Conservation (phyloP, 2,329 filamentous ascomycete genomes). For the Aspergillus aculeatinus region DNA sequence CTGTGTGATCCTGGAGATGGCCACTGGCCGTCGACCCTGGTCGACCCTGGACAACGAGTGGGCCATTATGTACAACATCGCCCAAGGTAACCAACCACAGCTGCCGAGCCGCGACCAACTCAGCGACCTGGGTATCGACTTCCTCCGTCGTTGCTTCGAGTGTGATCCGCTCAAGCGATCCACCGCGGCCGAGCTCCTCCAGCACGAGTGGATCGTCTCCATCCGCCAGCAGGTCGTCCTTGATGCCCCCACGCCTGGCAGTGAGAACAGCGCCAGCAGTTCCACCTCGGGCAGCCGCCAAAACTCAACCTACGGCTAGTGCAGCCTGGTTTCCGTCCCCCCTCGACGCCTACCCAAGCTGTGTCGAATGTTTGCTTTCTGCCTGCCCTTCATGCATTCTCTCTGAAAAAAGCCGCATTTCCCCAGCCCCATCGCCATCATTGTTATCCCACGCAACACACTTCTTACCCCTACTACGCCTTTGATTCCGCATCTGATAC, state of each 20-base stretch:
- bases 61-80: constrained; percentile 99
- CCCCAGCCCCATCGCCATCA: neutral
- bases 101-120: constrained; percentile 81
- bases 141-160: constrained; percentile 81
- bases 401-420: too few species aligned
- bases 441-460: neutral
- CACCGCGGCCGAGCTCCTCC: constrained; percentile 81
- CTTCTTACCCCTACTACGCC: neutral
- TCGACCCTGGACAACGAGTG: constrained; percentile 96
- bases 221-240: constrained; percentile 50
- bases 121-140: constrained; percentile 80
- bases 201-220: constrained; percentile 81
- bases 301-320: constrained; percentile 26
- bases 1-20: constrained; percentile 97
- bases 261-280: constrained; percentile 39
- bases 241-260: constrained; percentile 42
- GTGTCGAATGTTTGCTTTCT: neutral
- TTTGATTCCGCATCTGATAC: constrained; percentile 33
- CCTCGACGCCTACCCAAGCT: neutral
- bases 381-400: too few species aligned
- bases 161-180: constrained; percentile 76
- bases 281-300: constrained; percentile 31
- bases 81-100: constrained; percentile 88
- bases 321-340: constrained; percentile 7
- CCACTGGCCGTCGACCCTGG: constrained; percentile 91